Evolutionary conservation across 2,329 filamentous ascomycete species (phyloP).

Genomic region (Fusarium marasasianum): DNA sequence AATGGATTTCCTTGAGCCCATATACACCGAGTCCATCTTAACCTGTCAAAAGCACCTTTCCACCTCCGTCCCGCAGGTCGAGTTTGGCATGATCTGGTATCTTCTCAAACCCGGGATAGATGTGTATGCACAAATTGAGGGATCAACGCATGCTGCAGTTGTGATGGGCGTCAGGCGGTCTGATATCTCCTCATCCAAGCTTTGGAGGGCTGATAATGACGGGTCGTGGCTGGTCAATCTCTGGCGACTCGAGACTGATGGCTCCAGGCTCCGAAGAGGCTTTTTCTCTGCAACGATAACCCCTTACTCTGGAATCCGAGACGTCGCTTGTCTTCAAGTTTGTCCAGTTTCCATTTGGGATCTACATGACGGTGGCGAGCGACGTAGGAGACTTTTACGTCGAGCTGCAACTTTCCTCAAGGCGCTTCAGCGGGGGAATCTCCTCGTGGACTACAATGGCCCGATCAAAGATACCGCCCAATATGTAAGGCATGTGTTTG

Average conservation of each 20-base stretch:
- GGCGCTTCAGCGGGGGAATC: not conserved
- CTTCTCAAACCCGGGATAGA: not conserved
- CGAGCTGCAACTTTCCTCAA: not conserved
- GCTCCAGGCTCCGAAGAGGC: not conserved
- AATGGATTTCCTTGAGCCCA: not conserved
- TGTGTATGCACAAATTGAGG: not conserved
- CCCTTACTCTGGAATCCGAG: not conserved
- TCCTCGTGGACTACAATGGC: not conserved
- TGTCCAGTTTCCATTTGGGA: not conserved
- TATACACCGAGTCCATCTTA: not conserved
- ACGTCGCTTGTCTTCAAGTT: not conserved
- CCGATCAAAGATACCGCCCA: not conserved
- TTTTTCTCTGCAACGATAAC: rapidly evolving
- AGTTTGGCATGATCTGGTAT: not conserved
- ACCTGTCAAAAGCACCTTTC: not conserved
- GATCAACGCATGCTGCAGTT: not conserved
- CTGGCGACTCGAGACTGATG: not conserved
- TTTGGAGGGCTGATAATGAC: not conserved
- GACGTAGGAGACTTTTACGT: not conserved
- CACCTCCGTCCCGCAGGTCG: not conserved
- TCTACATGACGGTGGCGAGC: not conserved
- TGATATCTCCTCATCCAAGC: not conserved
- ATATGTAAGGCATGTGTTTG: not conserved
- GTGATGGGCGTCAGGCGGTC: not conserved
- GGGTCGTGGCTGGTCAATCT: not conserved